These are phyloP conservation scores for Verticillium nubilum DNA, from an alignment of 2,329 filamentous ascomycete genomes.

Conservation along the genomic window DNA sequence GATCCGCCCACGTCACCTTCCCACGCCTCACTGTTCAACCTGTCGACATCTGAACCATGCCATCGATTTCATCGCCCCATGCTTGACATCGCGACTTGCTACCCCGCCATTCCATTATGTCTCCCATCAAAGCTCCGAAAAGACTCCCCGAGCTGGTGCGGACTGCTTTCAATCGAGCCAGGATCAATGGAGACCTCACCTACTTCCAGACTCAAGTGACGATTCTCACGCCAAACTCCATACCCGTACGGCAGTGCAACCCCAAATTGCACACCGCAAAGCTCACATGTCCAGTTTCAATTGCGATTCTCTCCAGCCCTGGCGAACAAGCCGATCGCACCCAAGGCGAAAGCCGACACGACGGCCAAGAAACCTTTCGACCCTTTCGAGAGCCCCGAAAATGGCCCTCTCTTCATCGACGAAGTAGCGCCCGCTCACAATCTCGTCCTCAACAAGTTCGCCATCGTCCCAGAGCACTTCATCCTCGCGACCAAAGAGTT, in stretches of 20 bases:
- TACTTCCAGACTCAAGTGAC: slow-evolving; percentile 51
- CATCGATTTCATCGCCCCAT: background rate
- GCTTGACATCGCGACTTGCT: background rate
- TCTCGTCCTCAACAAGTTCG: slow-evolving; percentile 71
- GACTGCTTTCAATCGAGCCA: slow-evolving; percentile 41
- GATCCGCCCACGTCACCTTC: background rate
- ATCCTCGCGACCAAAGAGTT: slow-evolving; percentile 63
- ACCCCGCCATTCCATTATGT: slow-evolving; percentile 21
- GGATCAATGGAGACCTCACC: slow-evolving; percentile 40
- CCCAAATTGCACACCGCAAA: background rate
- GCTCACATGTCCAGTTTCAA: slow-evolving; percentile 52
- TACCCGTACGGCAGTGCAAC: slow-evolving; percentile 31
- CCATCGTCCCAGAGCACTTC: slow-evolving; percentile 65
- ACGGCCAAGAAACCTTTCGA: slow-evolving; percentile 41
- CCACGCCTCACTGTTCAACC: background rate
- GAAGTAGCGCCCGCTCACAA: slow-evolving; percentile 49
- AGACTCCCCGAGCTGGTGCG: slow-evolving; percentile 48
- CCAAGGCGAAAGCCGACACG: slow-evolving; percentile 26
- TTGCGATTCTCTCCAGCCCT: slow-evolving; percentile 65
- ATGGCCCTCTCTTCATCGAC: slow-evolving; percentile 47
- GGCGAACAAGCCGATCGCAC: slow-evolving; percentile 57
- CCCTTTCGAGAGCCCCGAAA: slow-evolving; percentile 58
- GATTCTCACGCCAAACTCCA: slow-evolving; percentile 35
- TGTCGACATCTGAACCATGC: too few species aligned
- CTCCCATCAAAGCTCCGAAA: slow-evolving; percentile 32